phyloP scores from a whole-genome alignment of 2,329 filamentous ascomycete species.

The Colletotrichum scovillei region DNA sequence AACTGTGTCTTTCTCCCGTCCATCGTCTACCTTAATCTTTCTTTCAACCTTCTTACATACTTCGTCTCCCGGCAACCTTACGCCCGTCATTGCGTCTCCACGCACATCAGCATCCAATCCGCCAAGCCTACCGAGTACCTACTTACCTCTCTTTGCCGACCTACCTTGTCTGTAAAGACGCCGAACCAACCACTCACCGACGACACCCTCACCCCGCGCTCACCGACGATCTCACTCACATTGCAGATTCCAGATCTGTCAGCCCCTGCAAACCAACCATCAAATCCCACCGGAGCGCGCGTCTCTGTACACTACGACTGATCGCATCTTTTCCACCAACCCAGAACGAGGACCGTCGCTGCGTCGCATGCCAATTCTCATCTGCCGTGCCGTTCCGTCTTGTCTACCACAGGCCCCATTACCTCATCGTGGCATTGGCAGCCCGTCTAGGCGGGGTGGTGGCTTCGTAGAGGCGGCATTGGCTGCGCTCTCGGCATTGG shows the following conservation, averaged over 20 bases:
- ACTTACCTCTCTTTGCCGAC: not conserved
- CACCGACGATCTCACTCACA: constrained; percentile 1
- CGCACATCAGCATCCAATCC: not conserved
- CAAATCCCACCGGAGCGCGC: not conserved
- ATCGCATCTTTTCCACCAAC: no score
- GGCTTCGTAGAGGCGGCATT: constrained; percentile 14
- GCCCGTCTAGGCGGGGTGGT: not conserved
- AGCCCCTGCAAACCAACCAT: not conserved
- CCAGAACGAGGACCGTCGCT: not conserved
- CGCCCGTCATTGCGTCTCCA: not conserved
- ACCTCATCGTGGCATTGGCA: constrained; percentile 6
- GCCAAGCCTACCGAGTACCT: no score
- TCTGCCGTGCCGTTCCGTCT: constrained; percentile 8
- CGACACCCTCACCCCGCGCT: constrained; percentile 5
- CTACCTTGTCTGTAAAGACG: not conserved
- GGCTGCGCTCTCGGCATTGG: constrained; percentile 9
- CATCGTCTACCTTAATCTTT: not conserved
- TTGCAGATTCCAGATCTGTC: not conserved
- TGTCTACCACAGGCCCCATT: not conserved
- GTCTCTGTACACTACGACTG: not conserved
- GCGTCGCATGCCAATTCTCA: not conserved
- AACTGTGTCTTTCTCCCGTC: constrained; percentile 13
- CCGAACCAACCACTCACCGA: constrained; percentile 11
- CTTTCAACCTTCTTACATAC: not conserved
- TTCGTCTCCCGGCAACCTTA: not conserved